Evolutionary conservation across 495 filamentous ascomycete species (phyloP), one percentile per base, ranked within the genome.

Genomic region (Penicillium argentinense): DNA sequence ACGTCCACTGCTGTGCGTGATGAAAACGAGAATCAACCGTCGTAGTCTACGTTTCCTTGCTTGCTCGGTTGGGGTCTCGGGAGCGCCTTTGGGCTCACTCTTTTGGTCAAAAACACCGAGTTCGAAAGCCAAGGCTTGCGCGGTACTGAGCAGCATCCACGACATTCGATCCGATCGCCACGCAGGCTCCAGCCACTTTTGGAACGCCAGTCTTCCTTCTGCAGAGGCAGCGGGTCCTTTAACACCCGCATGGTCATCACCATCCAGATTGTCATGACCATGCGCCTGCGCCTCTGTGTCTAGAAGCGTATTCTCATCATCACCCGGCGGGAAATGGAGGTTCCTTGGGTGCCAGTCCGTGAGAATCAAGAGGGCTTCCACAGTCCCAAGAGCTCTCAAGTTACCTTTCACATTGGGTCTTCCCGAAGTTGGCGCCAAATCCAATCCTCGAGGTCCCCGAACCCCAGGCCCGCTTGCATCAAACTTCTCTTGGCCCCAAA

Each of bases 311-410:
- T 84, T 82, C 45, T 82, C 83, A 49, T 86, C 82, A 46, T 96
- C 90, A 39, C 85, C 84, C 2, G 95, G 91, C 19, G 93, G 95
- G 62, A 97, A 97, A 63, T 97, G 95, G 33, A 97, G 79, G 23
- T 91, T 89, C 4, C 91, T 79, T 11, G 95, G 95, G 67, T 98
- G 93, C 89, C 93, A 98, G 55, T 98, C 93, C 8, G 91, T 97
- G 36, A 98, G 72, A 22, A 98, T 85, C 73, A 97, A 79, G 18
- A 98, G 68, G 14, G 88, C 91, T 71, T 98, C 95, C 34, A 98
- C 86, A 0, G 93, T 96, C 3, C 93, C 93, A 5, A 98, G 71
- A 1, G 91, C 95, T 28, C 93, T 79, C 28, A 98, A 74, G 47
- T 87, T 85, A 24, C 92, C 90, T 64, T 85, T 89, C 7, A 51